A percentile compares a stretch with the other conserved stretches of the same genome.
These are phyloP conservation scores for Ganoderma leucocontextum DNA, from an alignment of 1,284 basidiomycete species.

Conservation along the genomic window DNA sequence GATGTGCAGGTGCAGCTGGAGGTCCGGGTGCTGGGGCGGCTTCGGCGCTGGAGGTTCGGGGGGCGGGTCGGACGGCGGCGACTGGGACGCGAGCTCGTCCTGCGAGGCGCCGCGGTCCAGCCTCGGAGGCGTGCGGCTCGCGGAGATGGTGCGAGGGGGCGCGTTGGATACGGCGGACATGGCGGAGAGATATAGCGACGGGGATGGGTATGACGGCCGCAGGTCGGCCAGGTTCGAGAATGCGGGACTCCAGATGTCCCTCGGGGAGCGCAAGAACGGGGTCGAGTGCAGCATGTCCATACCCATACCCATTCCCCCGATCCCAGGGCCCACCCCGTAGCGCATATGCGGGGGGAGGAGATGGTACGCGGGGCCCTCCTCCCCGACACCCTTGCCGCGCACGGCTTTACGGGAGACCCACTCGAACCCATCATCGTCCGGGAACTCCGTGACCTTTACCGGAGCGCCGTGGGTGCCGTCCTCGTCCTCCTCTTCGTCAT, in stretches of 20 bases:
- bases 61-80: conserved; percentile 13
- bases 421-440: conserved; percentile 63
- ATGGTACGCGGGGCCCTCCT: conserved; percentile 69
- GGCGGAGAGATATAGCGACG: conserved; percentile 42
- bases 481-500: conserved; percentile 72
- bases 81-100: conserved; percentile 9
- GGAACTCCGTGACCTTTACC: conserved; percentile 62
- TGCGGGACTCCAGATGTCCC: conserved; percentile 60
- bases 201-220: conserved; percentile 40
- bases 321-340: conserved; percentile 60
- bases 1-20: conserved; percentile 80
- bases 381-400: conserved; percentile 52
- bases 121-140: conserved; percentile 17
- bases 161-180: conserved; percentile 35
- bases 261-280: conserved; percentile 54
- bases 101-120: conserved; percentile 18
- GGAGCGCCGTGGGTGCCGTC: conserved; percentile 47
- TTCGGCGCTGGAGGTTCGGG: conserved; percentile 27
- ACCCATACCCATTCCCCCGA: conserved; percentile 46
- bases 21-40: conserved; percentile 62
- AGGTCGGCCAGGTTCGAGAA: conserved; percentile 44
- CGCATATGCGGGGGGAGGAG: conserved; percentile 76
- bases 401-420: conserved; percentile 78
- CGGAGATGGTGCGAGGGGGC: conserved; percentile 26
- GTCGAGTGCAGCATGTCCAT: conserved; percentile 66